These are phyloP conservation scores for Schizochytrium sp. DNA, from an alignment of 108 stramenopile genomes.

Conservation along the genomic window DNA sequence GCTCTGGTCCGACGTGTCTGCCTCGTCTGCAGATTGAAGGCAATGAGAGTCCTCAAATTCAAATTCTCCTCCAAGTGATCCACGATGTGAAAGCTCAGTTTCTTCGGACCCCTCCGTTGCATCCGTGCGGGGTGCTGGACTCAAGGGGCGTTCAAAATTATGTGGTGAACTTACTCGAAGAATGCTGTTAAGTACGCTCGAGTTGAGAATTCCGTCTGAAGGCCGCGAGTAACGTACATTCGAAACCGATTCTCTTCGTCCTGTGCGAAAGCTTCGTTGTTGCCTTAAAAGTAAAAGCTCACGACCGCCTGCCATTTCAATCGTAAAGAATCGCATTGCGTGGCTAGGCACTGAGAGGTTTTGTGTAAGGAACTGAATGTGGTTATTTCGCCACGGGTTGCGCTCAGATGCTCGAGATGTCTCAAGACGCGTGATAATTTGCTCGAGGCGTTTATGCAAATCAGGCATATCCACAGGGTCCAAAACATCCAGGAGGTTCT, in stretches of 20 bases:
- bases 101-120: no score
- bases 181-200: neutral
- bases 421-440: slow-evolving; percentile 23
- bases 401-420: neutral
- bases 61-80: no score
- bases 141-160: no score
- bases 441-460: neutral
- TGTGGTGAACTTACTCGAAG: no score
- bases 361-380: neutral
- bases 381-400: neutral
- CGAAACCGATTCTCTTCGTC: neutral
- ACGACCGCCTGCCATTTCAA: slow-evolving; percentile 35
- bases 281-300: slow-evolving; percentile 2
- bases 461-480: neutral
- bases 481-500: neutral
- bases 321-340: neutral
- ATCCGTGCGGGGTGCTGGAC: no score
- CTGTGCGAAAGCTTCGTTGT: slow-evolving; percentile 7
- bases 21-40: neutral
- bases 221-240: neutral
- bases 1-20: neutral
- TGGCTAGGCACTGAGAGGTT: neutral
- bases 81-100: no score
- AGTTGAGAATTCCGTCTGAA: slow-evolving; percentile 42
- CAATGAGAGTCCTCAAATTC: neutral